phyloP scores from a whole-genome alignment of 1,284 basidiomycete genomes.

The Mycena citricolor region DNA sequence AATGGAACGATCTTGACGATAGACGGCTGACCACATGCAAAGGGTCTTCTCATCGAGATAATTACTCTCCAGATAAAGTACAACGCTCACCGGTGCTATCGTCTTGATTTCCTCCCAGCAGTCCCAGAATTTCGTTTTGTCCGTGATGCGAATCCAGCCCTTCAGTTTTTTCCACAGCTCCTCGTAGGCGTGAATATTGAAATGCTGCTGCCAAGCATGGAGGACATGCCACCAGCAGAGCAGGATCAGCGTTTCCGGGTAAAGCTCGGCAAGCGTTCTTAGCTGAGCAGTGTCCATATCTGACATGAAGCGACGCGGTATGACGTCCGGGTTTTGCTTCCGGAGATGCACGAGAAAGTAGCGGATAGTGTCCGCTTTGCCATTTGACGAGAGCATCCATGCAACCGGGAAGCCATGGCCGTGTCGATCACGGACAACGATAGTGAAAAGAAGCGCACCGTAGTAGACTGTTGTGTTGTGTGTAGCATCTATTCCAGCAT shows the following conservation, averaged over 20 bases:
- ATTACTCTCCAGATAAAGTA: slow-evolving; percentile 12
- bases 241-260: slow-evolving; percentile 4
- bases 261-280: slow-evolving; percentile 10
- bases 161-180: slow-evolving; percentile 23
- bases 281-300: slow-evolving; percentile 24
- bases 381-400: slow-evolving; percentile 27
- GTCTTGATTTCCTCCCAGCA: slow-evolving; percentile 17
- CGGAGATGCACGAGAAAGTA: slow-evolving; percentile 16
- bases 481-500: slow-evolving; percentile 23
- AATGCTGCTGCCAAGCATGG: slow-evolving; percentile 26
- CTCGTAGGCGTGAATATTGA: slow-evolving; percentile 6
- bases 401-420: slow-evolving; percentile 28
- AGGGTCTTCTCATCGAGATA: slow-evolving; percentile 13
- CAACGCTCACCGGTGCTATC: slow-evolving; percentile 9
- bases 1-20: not conserved
- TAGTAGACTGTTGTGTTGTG: slow-evolving; percentile 24
- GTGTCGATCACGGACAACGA: slow-evolving; percentile 22
- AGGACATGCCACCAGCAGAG: slow-evolving; percentile 28
- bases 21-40: slow-evolving; percentile 7
- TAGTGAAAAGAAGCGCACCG: slow-evolving; percentile 19
- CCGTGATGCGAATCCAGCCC: slow-evolving; percentile 18
- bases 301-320: slow-evolving; percentile 21
- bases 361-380: slow-evolving; percentile 18
- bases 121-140: slow-evolving; percentile 13
- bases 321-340: not conserved